Conservation (phyloP, 305 asterid species). For the Coffea humblotiana region DNA sequence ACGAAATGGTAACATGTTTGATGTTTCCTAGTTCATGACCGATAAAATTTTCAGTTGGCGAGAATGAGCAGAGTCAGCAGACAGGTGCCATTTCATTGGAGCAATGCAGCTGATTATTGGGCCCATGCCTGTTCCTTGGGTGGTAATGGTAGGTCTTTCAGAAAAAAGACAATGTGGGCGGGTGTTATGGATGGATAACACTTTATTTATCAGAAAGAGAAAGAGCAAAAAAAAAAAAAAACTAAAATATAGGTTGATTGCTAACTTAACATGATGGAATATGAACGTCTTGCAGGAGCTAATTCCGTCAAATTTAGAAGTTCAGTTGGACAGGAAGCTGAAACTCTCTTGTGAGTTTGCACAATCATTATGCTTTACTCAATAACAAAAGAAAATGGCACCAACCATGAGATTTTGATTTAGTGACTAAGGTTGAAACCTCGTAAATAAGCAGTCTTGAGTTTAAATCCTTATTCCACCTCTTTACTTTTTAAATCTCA, state of each 20-base stretch:
- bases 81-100: not conserved
- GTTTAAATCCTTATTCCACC: too few species aligned
- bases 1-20: not conserved
- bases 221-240: not conserved
- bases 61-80: not conserved
- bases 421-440: too few species aligned
- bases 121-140: not conserved
- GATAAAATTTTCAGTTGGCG: not conserved
- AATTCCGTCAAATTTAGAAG: not conserved
- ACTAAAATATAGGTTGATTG: not conserved
- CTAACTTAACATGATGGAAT: not conserved
- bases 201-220: not conserved
- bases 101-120: not conserved
- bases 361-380: too few species aligned
- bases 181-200: not conserved
- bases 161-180: not conserved
- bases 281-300: not conserved
- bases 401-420: too few species aligned
- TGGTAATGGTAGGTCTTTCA: too few species aligned
- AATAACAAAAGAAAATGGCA: too few species aligned
- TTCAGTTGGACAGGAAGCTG: not conserved
- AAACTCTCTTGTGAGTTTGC: not conserved
- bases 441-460: too few species aligned
- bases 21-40: slow-evolving; percentile 13
- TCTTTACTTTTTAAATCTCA: too few species aligned